Base-by-base conservation (phyloP, 768 basidiomycete species). In the Coprinellus aureogranulatus region DNA sequence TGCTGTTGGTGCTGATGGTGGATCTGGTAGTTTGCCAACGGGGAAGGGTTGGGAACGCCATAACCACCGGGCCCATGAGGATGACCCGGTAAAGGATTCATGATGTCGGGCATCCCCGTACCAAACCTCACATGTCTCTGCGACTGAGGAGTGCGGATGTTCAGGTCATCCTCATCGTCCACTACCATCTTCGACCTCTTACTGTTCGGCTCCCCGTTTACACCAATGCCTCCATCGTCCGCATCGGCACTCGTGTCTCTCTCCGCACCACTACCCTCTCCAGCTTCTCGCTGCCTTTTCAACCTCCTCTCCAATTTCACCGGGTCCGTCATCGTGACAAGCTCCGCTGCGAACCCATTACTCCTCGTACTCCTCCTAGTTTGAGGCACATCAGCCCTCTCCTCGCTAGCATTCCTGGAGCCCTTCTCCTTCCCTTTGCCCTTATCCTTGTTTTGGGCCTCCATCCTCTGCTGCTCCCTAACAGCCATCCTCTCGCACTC, bases 401-500 rank as follows among this genome's bases (percentile, higher is more conserved):
- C 67, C 37, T 66, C 69, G 22, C 65, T 61, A 64, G 74, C 67
- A 42, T 69, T 65, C 18, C 66, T 70, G 54, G 73, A 71, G 16
- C 67, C 79, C 64, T 73, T 81, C 40, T 70, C 74, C 62, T 67
- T 71, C 26, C 60, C 68, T 50, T 67, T 70, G 50, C 77, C 86
- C 39, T 77, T 81, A 31, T 77, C 75, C 65, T 85, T 82, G 68
- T 77, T 78, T 52, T 78, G 67, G 58, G 84, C 86, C 9, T 82
- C 81, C 58, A 84, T 70, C 63, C 90, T 77, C 72, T 86, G 82
- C 59, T 85, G 74, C 67, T 95, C 90, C 52, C 87, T 77, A 39
- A 72, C 79, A 14, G 92, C 89, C 90, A 95, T 94, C 61, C 90
- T 80, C 68, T 90, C 87, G 69, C 95, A 98, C 69, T 98, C 96